phyloP scores from a whole-genome alignment of 2,329 filamentous ascomycete genomes.

The Tolypocladium endophyticum region DNA sequence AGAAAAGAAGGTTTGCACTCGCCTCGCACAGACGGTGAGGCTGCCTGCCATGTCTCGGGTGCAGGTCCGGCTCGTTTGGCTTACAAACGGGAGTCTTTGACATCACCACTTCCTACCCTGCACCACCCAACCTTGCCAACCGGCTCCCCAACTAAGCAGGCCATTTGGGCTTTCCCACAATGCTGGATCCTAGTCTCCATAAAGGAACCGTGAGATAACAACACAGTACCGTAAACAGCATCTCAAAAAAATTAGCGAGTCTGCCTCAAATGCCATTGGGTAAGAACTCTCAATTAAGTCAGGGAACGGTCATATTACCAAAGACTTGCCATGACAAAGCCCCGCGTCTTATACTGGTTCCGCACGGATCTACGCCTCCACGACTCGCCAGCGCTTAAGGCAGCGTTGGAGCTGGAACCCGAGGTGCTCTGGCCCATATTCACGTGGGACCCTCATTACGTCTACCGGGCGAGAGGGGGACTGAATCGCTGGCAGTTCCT shows the following conservation, averaged over 20 bases:
- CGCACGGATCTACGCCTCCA: constrained; percentile 68
- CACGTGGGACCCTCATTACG: constrained; percentile 74
- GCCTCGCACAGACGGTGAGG: not conserved
- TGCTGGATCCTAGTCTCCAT: not conserved
- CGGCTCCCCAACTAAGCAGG: not conserved
- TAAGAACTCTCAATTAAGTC: not conserved
- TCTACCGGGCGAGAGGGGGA: constrained; percentile 60
- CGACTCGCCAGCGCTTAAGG: constrained; percentile 63
- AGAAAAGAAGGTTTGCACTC: not conserved
- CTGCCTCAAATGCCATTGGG: not conserved
- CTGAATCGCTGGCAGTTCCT: constrained; percentile 68
- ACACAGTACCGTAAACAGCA: not conserved
- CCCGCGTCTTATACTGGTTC: constrained; percentile 63
- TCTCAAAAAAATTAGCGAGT: not conserved
- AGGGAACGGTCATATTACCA: not conserved
- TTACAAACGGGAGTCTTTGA: not conserved
- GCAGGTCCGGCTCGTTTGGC: not conserved
- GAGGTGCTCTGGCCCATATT: constrained; percentile 64
- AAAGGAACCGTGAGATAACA: not conserved
- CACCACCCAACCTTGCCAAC: not conserved
- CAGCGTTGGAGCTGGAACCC: constrained; percentile 60
- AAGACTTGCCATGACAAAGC: constrained; percentile 16
- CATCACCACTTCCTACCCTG: not conserved
- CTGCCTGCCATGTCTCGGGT: not conserved
- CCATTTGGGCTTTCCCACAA: not conserved